phyloP scores from a whole-genome alignment of 805 yeast genomes.

The Zygoascus flipseniorum region DNA sequence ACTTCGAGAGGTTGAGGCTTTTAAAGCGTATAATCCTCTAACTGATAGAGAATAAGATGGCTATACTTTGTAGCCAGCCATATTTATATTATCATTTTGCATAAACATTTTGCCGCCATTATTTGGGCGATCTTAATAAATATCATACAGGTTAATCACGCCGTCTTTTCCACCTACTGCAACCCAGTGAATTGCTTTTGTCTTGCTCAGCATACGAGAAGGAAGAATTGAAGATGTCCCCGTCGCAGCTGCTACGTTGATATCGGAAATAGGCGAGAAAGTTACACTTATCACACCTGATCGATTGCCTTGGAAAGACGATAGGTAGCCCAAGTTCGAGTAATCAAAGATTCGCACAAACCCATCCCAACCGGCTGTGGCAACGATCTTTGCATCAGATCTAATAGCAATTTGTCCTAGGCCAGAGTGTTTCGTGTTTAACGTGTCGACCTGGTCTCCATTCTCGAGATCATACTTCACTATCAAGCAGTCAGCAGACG shows the following conservation, averaged over 20 bases:
- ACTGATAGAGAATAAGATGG: too few species aligned
- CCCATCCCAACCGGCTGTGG: slow-evolving; percentile 36
- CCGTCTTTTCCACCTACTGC: slow-evolving; percentile 53
- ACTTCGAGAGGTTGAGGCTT: slow-evolving; percentile 9
- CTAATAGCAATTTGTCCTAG: slow-evolving; percentile 21
- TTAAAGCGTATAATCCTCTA: not conserved
- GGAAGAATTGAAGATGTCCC: not conserved
- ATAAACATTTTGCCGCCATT: not conserved
- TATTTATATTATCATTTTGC: not conserved
- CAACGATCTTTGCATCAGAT: slow-evolving; percentile 18
- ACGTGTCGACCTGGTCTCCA: not conserved
- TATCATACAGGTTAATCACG: slow-evolving; percentile 36
- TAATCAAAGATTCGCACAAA: slow-evolving; percentile 26
- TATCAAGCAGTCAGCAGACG: slow-evolving; percentile 27
- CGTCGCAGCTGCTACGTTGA: not conserved
- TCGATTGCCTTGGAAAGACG: slow-evolving; percentile 24
- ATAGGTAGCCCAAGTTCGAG: slow-evolving; percentile 22
- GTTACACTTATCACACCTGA: slow-evolving; percentile 23
- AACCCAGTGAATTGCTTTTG: slow-evolving; percentile 24
- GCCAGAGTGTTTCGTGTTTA: slow-evolving; percentile 24
- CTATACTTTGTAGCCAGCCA: not conserved
- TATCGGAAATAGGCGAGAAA: slow-evolving; percentile 7
- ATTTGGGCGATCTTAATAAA: slow-evolving; percentile 7
- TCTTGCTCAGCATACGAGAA: slow-evolving; percentile 3
- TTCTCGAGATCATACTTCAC: slow-evolving; percentile 20